Evolutionary conservation across 805 yeast species (phyloP).

Genomic region (Candida succiphila): DNA sequence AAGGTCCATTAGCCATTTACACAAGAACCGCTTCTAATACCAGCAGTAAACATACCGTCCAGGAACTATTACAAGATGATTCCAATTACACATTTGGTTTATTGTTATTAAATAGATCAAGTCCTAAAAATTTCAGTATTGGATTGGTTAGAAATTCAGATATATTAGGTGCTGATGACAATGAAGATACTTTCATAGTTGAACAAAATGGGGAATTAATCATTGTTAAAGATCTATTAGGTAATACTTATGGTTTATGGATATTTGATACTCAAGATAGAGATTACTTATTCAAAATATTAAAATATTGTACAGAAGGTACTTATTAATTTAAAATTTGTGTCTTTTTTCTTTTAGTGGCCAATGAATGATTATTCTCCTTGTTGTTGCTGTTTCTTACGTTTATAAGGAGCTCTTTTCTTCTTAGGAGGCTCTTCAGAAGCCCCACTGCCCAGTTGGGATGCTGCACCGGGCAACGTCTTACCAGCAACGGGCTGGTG

Average conservation of each 20-base stretch:
- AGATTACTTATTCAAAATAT: constrained; percentile 39
- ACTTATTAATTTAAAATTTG: neutral
- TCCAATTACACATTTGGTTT: constrained; percentile 52
- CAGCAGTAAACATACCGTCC: constrained; percentile 1
- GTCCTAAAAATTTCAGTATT: constrained; percentile 61
- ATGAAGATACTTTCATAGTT: constrained; percentile 45
- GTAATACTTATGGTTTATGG: constrained; percentile 74
- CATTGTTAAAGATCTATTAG: constrained; percentile 56
- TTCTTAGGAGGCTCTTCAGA: constrained; percentile 18
- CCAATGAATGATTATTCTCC: neutral
- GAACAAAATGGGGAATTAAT: constrained; percentile 63
- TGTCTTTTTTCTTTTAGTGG: neutral
- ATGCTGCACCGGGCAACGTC: constrained; percentile 19
- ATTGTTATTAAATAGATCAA: constrained; percentile 55
- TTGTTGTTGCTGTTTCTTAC: constrained; percentile 6
- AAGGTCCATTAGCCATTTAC: constrained; percentile 63
- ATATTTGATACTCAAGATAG: constrained; percentile 62
- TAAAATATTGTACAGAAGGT: constrained; percentile 18
- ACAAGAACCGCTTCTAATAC: constrained; percentile 32
- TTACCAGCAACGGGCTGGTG: constrained; percentile 18
- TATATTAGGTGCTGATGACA: constrained; percentile 7
- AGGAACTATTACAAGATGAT: constrained; percentile 27
- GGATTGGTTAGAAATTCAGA: constrained; percentile 53
- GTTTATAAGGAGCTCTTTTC: constrained; percentile 18
- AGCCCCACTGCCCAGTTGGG: no score